Percentiles rank a stretch among this genome's conserved stretches.
These are phyloP conservation scores for Plasmodium adleri DNA, from an alignment of 169 alveolate species.

Conservation along the genomic window DNA sequence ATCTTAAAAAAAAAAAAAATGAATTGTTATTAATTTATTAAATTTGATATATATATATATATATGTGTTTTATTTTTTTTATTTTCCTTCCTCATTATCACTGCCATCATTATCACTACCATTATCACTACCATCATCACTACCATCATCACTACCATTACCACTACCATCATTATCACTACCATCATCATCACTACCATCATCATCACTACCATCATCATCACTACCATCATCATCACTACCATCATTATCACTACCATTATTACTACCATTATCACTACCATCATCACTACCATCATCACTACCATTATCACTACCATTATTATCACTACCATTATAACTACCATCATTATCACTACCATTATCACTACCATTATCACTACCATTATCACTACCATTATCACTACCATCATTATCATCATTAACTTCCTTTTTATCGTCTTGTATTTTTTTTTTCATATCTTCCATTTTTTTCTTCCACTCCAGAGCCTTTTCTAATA, in stretches of 20 bases:
- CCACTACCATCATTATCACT: background rate
- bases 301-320: background rate
- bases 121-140: background rate
- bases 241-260: background rate
- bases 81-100: no score
- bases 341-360: background rate
- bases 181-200: background rate
- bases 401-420: background rate
- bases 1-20: no score
- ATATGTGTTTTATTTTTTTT: no score
- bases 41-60: no score
- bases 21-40: no score
- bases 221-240: background rate
- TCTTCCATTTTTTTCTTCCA: constrained; percentile 71
- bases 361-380: background rate
- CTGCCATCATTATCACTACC: no score
- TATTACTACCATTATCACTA: background rate
- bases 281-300: background rate
- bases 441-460: constrained; percentile 5
- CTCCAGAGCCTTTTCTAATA: constrained; percentile 63
- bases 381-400: background rate
- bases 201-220: background rate
- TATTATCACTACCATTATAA: background rate
- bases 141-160: background rate
- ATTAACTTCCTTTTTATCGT: constrained; percentile 5